Evolutionary conservation across 768 basidiomycete genomes (phyloP), one percentile per base, ranked within the genome.

Genomic region (Phaffia australis): DNA sequence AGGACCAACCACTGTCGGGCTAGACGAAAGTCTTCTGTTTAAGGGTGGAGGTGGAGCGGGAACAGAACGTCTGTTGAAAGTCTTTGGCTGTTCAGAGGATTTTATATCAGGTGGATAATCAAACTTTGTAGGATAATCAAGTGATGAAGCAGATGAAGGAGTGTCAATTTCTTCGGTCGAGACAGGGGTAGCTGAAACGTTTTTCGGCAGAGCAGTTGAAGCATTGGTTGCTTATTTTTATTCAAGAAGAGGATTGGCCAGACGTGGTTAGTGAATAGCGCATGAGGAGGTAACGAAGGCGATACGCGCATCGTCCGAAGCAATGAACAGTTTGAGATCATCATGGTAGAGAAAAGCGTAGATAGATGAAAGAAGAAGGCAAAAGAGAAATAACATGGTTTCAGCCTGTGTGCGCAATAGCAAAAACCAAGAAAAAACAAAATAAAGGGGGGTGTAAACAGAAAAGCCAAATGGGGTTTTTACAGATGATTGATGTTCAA

Each of bases 401-500:
- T 89, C 83, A 92, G 88, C 84, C 88, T 89, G 84, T 77, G 81
- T 65, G 78, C 79, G 71, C 63, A 76, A 73, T 49, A 55, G 75
- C 71, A 75, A 75, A 29, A n/a, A 55, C 2, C 49, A 2, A 56
- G 42, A 25, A 25, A 48, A 55, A 63, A n/a, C 32, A 46, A 66
- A 42, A 52, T 23, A 46, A 27, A 51, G 52, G 19, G 56, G 11
- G 35, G 35, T 42, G 35, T 42, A 42, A 42, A 42, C 35, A 42
- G 35, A 42, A 42, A 42, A 11, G 35, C 35, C 35, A 42, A 4
- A 42, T 11, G 11, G 11, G 4, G 11, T 42, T 5, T 42, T 42
- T 42, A 42, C 6, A 42, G 35, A 42, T 42, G 11, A 30, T 5
- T 15, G 5, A 30, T 15, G 51, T 67, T 62, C 66, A 67, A 60